Percentiles rank a stretch among this genome's conserved stretches.
These are phyloP conservation scores for Apium graveolens DNA, from an alignment of 129 eudicot genomes.

Conservation along the genomic window DNA sequence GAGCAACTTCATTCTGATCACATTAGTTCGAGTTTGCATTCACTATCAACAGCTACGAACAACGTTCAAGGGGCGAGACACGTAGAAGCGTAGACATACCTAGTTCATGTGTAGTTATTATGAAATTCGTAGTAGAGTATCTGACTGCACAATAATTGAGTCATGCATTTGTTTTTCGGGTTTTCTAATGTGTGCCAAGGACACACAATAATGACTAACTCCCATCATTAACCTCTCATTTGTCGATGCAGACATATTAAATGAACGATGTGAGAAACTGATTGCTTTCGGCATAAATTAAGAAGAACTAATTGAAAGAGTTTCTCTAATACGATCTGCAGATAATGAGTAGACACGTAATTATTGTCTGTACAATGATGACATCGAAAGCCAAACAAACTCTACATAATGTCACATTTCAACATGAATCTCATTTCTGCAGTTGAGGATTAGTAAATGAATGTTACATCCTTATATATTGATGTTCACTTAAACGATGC, in stretches of 20 bases:
- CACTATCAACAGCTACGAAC: background rate
- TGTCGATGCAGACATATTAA: background rate
- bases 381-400: background rate
- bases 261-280: too few species aligned
- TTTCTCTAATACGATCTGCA: too few species aligned
- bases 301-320: too few species aligned
- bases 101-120: background rate
- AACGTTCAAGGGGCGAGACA: background rate
- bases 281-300: too few species aligned
- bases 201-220: too few species aligned
- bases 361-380: background rate
- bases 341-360: background rate
- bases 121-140: too few species aligned
- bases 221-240: background rate
- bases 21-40: background rate
- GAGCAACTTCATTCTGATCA: conserved; percentile 1
- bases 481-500: background rate
- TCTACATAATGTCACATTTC: background rate
- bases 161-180: background rate
- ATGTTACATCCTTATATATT: background rate
- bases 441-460: background rate
- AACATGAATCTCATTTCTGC: background rate
- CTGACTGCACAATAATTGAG: background rate
- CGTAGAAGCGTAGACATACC: background rate
- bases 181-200: too few species aligned